Percentiles rank a stretch among this genome's conserved stretches.
phyloP scores from a whole-genome alignment of 179 eudicot species.

The Beta macrorhiza region DNA sequence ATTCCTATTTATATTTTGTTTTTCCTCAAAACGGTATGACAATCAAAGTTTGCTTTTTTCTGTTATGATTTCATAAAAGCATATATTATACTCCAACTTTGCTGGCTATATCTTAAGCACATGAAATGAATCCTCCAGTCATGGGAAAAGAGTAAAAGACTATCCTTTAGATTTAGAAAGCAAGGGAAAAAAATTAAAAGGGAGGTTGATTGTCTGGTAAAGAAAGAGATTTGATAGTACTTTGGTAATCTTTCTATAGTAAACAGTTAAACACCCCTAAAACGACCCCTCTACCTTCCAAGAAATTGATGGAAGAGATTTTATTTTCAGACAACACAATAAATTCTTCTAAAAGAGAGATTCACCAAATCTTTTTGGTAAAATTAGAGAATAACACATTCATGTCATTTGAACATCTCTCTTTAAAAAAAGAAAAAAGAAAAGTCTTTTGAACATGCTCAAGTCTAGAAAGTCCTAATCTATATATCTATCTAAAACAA shows the following conservation, averaged over 20 bases:
- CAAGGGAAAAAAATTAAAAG: background rate
- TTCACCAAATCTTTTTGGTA: conserved; percentile 19
- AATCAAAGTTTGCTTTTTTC: background rate
- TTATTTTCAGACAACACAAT: background rate
- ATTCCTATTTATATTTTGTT: too few species aligned
- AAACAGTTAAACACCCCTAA: background rate
- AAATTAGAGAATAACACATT: background rate
- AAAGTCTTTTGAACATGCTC: too few species aligned
- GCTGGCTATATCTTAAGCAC: conserved; percentile 12
- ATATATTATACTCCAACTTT: background rate
- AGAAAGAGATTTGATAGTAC: background rate
- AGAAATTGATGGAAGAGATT: background rate
- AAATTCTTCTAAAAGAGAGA: conserved; percentile 9
- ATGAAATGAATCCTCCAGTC: conserved; percentile 12
- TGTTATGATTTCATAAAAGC: background rate
- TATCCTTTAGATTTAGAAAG: conserved; percentile 18
- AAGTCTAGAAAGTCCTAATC: too few species aligned
- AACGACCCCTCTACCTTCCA: background rate
- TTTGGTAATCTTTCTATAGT: background rate
- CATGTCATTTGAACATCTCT: background rate
- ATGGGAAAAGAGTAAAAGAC: background rate
- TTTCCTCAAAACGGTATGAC: background rate
- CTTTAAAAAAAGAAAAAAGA: too few species aligned
- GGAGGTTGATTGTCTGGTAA: conserved; percentile 3
- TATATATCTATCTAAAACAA: too few species aligned